These are phyloP conservation scores for Chrysoporthe deuterocubensis DNA, from an alignment of 2,329 filamentous ascomycete species.

Conservation along the genomic window DNA sequence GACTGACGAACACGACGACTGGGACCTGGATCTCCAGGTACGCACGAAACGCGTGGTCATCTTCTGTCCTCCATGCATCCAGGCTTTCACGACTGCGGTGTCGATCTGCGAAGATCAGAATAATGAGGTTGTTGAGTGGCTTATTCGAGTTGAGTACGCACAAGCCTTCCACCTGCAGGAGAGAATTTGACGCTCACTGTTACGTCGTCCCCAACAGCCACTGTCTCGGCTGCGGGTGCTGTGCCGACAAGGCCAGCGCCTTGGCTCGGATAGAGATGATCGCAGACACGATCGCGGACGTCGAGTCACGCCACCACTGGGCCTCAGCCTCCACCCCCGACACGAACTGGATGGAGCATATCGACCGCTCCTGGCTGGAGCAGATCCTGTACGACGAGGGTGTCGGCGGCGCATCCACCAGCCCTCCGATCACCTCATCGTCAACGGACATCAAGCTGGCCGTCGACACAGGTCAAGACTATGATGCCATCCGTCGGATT, in stretches of 20 bases:
- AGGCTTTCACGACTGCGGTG: slow-evolving; percentile 16
- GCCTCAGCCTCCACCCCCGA: neutral
- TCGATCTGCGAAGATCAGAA: neutral
- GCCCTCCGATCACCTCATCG: neutral
- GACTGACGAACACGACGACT: neutral
- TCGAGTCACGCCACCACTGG: slow-evolving; percentile 15
- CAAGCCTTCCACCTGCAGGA: no score
- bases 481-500: slow-evolving; percentile 2
- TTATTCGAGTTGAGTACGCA: slow-evolving; percentile 21
- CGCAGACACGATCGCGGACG: slow-evolving; percentile 16
- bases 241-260: neutral
- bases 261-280: slow-evolving; percentile 21
- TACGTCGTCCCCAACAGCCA: neutral
- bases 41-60: slow-evolving; percentile 6
- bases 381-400: slow-evolving; percentile 3
- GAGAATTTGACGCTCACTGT: neutral
- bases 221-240: slow-evolving; percentile 16
- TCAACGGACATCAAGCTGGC: neutral
- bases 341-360: slow-evolving; percentile 7
- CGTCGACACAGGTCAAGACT: neutral
- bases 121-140: slow-evolving; percentile 5
- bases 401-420: neutral
- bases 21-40: neutral
- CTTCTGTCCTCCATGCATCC: slow-evolving; percentile 20
- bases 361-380: slow-evolving; percentile 21